Evolutionary conservation across 345 rosid genomes (phyloP), one percentile per base, ranked within the genome.

Genomic region (Orychophragmus violaceus): DNA sequence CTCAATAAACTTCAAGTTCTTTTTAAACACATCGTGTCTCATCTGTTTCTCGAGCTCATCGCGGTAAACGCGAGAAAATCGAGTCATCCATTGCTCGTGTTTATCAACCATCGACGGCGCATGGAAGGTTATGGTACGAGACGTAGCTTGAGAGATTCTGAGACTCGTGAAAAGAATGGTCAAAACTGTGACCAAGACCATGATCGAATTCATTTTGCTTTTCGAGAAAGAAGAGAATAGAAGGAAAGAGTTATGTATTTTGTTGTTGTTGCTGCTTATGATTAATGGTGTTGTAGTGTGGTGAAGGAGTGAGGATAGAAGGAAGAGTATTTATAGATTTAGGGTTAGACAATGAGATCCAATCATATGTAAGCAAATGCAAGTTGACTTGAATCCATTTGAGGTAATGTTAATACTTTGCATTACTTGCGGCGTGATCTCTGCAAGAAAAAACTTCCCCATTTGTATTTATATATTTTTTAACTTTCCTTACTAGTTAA

Each of bases 1-100:
- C 52, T 83, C 74, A 8, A 83, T 56, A 60, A 44, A 79, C 55
- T 82, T 59, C 5, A 79, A 39, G 59, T 82, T 82, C 59, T 55
- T 67, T 46, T 75, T 75, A 64, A 79, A 82, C 54, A 82, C 64
- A 68, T 44, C 22, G 18, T 42, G 73, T 44, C 82, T 76, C 75
- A 42, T 54, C 12, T 66, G 70, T 67, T 74, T 74, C 76, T 82
- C 77, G 3, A 36, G 62, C 9, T 62, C 68, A 36, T 71, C 71
- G 5, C 16, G 32, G 45, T 82, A 79, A 27, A 29, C 70, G 1
- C 78, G 74, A n/a, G 78, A 66, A 22, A 54, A 42, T 19, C 42
- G 23, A 18, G 67, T 35, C 82, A 70, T 70, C 79, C 82, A 78
- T 41, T 61, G 71, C 28, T 74, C 67, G 23, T 78, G 82, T 42